Evolutionary conservation across 2,329 filamentous ascomycete genomes (phyloP).

Genomic region (Acrodontium crateriforme): DNA sequence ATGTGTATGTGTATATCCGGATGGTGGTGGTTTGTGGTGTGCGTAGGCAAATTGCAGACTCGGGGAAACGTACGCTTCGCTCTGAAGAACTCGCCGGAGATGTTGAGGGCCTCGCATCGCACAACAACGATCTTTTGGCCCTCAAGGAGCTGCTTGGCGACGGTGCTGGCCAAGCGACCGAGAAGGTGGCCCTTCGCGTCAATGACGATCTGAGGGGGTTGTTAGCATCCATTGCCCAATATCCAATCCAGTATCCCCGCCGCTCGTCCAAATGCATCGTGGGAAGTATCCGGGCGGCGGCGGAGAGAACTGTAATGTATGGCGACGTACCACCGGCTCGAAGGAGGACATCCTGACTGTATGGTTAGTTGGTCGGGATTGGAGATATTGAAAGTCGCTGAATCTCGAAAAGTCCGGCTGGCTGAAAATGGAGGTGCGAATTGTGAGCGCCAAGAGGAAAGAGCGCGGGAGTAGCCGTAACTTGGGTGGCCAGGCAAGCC

Average conservation of each 20-base stretch:
- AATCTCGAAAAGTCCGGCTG: conserved; percentile 2
- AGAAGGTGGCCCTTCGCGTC: conserved; percentile 99
- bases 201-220: conserved; percentile 68
- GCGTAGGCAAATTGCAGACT: too few species aligned
- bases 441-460: too few species aligned
- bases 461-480: too few species aligned
- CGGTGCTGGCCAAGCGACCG: conserved; percentile 93
- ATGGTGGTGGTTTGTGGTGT: too few species aligned
- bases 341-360: conserved; percentile 46
- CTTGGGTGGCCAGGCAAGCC: too few species aligned
- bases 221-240: conserved; percentile 9
- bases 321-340: conserved; percentile 45
- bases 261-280: too few species aligned
- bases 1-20: too few species aligned
- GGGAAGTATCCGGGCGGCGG: too few species aligned
- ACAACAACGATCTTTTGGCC: conserved; percentile 99
- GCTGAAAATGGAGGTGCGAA: too few species aligned
- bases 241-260: too few species aligned
- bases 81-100: conserved; percentile 99
- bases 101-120: conserved; percentile 98
- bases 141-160: conserved; percentile 97
- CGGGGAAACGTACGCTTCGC: conserved; percentile 99
- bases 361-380: conserved; percentile 1
- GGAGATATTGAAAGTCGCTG: conserved; percentile 2
- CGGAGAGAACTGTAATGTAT: too few species aligned